Evolutionary conservation across 768 basidiomycete species (phyloP).

Genomic region (Suillus brevipes): DNA sequence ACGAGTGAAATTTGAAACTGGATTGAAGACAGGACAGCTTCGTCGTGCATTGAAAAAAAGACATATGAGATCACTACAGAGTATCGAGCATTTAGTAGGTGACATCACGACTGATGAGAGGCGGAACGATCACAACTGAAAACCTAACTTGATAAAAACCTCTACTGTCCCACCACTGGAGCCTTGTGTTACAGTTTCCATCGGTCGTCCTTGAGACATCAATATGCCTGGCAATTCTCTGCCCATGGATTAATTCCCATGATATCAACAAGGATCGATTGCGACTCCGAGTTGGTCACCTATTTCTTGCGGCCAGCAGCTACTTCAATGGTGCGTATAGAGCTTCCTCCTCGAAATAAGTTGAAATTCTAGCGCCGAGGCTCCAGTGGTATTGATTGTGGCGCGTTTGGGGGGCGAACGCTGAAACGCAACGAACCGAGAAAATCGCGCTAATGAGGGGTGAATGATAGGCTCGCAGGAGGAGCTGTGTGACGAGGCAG

Average conservation of each 20-base stretch:
- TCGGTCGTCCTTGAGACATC: too few species aligned
- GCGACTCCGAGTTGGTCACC: background rate
- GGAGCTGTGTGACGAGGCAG: background rate
- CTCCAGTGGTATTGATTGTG: background rate
- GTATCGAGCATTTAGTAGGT: too few species aligned
- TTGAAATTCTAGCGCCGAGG: background rate
- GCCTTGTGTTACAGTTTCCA: too few species aligned
- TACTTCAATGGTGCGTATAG: background rate
- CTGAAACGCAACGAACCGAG: background rate
- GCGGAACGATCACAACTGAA: too few species aligned
- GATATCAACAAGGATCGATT: background rate
- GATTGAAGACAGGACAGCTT: background rate
- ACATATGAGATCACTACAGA: too few species aligned
- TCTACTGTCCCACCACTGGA: too few species aligned
- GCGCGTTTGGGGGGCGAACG: background rate
- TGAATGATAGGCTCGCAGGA: background rate
- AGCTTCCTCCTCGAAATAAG: background rate
- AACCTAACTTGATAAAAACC: too few species aligned
- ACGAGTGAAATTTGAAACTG: constrained; percentile 21
- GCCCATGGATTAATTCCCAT: background rate
- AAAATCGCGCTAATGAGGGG: background rate
- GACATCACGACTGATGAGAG: too few species aligned
- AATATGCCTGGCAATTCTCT: background rate
- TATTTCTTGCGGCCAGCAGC: background rate
- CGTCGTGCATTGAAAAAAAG: background rate